Percentiles rank a stretch among this genome's conserved stretches.
These are phyloP conservation scores for Chlorella vulgaris DNA, from an alignment of 139 green algal genomes.

Conservation along the genomic window DNA sequence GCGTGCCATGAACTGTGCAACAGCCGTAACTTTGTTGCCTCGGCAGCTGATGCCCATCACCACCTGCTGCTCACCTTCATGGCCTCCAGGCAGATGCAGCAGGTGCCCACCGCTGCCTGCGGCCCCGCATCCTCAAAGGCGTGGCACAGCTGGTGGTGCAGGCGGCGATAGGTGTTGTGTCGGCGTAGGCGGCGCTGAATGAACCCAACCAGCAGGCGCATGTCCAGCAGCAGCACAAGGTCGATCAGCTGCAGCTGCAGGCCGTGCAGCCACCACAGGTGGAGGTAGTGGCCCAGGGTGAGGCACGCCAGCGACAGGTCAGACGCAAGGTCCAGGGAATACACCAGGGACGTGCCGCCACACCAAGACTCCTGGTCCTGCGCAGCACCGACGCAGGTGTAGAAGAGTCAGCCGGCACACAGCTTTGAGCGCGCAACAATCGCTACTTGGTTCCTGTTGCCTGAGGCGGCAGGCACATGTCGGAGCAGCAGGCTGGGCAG, in stretches of 20 bases:
- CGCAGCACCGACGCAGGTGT: background rate
- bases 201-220: conserved; percentile 87
- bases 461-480: background rate
- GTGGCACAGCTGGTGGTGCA: conserved; percentile 30
- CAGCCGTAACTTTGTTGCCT: background rate
- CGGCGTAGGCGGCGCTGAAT: conserved; percentile 71
- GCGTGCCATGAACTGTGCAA: no score
- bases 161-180: conserved; percentile 61
- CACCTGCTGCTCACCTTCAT: conserved; percentile 16
- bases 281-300: conserved; percentile 27
- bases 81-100: conserved; percentile 46
- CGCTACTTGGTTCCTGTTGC: no score
- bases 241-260: conserved; percentile 92
- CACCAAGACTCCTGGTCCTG: conserved; percentile 77
- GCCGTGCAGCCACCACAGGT: conserved; percentile 79
- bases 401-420: background rate
- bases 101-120: conserved; percentile 3
- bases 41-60: background rate
- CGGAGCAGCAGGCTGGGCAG: no score
- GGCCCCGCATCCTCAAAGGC: conserved; percentile 7
- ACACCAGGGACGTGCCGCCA: conserved; percentile 66
- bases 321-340: conserved; percentile 94
- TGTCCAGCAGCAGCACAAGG: conserved; percentile 78
- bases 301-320: conserved; percentile 83
- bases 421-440: no score